A percentile compares a stretch with the other conserved stretches of the same genome.
Conservation (phyloP, 2,329 filamentous ascomycete species). For the Colletotrichum sp. region DNA sequence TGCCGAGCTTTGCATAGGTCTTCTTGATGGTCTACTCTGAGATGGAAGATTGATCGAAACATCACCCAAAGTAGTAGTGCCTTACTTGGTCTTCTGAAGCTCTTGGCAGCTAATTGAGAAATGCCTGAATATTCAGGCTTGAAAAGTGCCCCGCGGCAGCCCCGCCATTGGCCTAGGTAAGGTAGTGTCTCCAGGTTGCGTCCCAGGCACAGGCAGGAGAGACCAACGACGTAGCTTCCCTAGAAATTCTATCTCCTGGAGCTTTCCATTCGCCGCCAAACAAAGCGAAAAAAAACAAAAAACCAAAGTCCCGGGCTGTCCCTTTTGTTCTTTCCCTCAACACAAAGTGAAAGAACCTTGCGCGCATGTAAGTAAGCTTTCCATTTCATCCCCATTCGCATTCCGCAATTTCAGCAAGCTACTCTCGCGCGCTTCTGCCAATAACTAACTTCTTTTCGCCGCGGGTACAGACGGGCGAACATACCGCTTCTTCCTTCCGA, state of each 20-base stretch:
- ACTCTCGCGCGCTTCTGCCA: not conserved
- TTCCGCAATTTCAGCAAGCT: not conserved
- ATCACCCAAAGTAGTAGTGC: not conserved
- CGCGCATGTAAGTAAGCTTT: not conserved
- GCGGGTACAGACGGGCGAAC: not conserved
- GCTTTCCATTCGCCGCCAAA: not conserved
- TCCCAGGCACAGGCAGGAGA: constrained; percentile 12
- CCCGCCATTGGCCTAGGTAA: constrained; percentile 5
- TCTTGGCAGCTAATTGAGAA: not conserved
- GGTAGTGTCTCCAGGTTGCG: not conserved
- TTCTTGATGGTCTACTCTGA: not conserved
- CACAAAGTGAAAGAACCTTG: not conserved
- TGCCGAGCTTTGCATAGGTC: not conserved
- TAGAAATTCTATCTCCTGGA: not conserved
- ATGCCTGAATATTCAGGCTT: constrained; percentile 2
- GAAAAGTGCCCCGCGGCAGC: constrained; percentile 17
- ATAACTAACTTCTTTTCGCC: not conserved
- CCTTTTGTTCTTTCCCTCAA: not conserved
- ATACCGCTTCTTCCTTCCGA: constrained; percentile 9
- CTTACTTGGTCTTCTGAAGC: not conserved
- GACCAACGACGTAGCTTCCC: constrained; percentile 14
- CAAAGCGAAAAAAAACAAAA: not conserved
- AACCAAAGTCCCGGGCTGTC: not conserved
- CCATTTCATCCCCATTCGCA: not conserved
- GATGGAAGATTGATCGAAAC: not conserved